Conservation (phyloP, 2,329 filamentous ascomycete genomes). For the Penicillium sp. region DNA sequence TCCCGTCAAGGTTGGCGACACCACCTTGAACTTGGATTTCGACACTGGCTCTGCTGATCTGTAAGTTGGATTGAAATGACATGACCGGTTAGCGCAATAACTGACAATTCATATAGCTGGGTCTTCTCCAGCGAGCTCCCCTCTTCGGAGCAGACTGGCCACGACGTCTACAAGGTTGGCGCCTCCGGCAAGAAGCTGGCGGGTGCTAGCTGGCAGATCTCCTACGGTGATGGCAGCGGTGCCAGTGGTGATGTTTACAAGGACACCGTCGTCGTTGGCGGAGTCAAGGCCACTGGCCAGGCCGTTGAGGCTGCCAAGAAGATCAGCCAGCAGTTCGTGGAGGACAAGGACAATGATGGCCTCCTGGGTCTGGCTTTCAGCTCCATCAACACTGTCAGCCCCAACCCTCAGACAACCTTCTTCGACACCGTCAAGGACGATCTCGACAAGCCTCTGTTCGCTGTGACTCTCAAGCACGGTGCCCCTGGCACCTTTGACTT, state of each 20-base stretch:
- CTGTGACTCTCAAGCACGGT: constrained; percentile 56
- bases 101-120: constrained; percentile 51
- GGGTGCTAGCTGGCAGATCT: constrained; percentile 59
- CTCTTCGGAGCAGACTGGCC: constrained; percentile 51
- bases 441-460: constrained; percentile 55
- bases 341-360: constrained; percentile 57
- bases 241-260: constrained; percentile 65
- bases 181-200: constrained; percentile 46
- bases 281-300: constrained; percentile 59
- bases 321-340: constrained; percentile 55
- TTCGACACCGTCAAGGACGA: constrained; percentile 58
- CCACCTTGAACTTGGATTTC: constrained; percentile 65
- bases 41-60: constrained; percentile 70
- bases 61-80: constrained; percentile 45
- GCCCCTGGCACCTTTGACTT: constrained; percentile 57
- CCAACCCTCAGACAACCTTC: constrained; percentile 55
- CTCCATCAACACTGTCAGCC: constrained; percentile 58
- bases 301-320: constrained; percentile 64
- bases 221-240: constrained; percentile 64
- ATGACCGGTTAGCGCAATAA: neutral
- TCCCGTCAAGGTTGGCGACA: constrained; percentile 63
- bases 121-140: constrained; percentile 64
- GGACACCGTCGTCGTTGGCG: constrained; percentile 63
- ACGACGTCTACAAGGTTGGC: constrained; percentile 59
- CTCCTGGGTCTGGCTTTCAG: constrained; percentile 62